Conservation (phyloP, 2,329 filamentous ascomycete species). For the Calonectria montana region DNA sequence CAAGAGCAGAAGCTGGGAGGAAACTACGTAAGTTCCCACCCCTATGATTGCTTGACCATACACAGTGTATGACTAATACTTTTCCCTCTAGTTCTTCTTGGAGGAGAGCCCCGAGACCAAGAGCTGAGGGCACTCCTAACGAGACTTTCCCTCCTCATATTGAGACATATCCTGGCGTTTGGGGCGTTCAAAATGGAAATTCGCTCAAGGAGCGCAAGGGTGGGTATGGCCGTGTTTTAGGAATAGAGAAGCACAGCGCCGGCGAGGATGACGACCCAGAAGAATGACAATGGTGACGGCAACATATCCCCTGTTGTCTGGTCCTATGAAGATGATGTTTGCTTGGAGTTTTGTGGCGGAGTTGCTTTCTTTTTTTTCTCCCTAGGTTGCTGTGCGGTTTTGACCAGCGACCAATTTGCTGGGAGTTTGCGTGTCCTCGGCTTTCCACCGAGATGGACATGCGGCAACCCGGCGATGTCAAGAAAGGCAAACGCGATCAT, state of each 20-base stretch:
- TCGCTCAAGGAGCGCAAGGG: conserved; percentile 44
- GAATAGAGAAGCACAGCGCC: conserved; percentile 59
- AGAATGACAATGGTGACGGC: conserved; percentile 68
- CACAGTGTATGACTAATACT: not conserved
- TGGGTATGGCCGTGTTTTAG: conserved; percentile 46
- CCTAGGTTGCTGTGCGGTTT: conserved; percentile 17
- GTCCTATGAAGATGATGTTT: conserved; percentile 58
- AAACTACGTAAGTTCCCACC: conserved; percentile 77
- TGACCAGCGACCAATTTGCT: conserved; percentile 2
- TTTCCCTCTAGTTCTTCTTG: conserved; percentile 81
- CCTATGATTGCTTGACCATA: not conserved
- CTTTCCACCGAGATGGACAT: not conserved
- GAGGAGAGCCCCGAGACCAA: conserved; percentile 73
- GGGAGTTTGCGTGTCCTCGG: not conserved
- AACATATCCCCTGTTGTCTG: conserved; percentile 75
- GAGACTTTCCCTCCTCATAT: conserved; percentile 46
- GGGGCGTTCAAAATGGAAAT: conserved; percentile 61
- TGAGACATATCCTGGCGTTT: conserved; percentile 57
- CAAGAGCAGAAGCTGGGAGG: conserved; percentile 95
- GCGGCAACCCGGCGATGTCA: not conserved
- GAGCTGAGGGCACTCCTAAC: conserved; percentile 60
- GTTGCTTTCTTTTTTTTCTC: conserved; percentile 14
- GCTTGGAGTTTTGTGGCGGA: conserved; percentile 12
- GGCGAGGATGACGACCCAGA: conserved; percentile 76
- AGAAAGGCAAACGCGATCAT: conserved; percentile 19